Evolutionary conservation across 345 rosid species (phyloP), one percentile per base, ranked within the genome.

Genomic region (Sonneratia alba): DNA sequence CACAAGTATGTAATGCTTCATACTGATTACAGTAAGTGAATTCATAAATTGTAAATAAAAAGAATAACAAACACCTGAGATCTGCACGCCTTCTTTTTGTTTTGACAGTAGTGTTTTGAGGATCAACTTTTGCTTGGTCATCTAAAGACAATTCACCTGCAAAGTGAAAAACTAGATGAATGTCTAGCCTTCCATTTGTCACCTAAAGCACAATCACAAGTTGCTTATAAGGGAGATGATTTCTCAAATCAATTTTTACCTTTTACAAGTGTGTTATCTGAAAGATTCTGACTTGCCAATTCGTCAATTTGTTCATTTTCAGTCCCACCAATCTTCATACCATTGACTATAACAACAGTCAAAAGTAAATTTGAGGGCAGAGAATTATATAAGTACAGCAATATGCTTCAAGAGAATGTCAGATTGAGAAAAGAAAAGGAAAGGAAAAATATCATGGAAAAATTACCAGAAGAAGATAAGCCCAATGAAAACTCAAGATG

Each of bases 41-140:
- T 68, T 68, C 70, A 45, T 10, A 15, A 42, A 62, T 62, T 9
- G 14, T 27, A 57, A 21, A 71, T 19, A 62, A 34, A 62, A 34
- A 66, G 69, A 19, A 81, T 73, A 68, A 27, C 22, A 72, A 21
- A 51, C 75, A 91, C 98, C 96, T 82, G 87, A 77, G 79, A 77
- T 79, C 81, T 47, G 78, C 40, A 73, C 63, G 85, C 74, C 82
- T 86, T 85, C 96, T 90, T 86, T 91, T 77, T 76, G 70, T 71
- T 65, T 72, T 75, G 74, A 74, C 78, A 78, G 80, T 77, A 77
- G 77, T 86, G 71, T 81, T 81, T 67, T 24, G 73, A 76, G 76
- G 76, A 71, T 65, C 78, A 70, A 67, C 69, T 66, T 71, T 76
- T 70, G 76, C 79, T 75, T 76, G 79, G 36, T 78, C 83, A 71